Evolutionary conservation across 2,329 filamentous ascomycete species (phyloP).

Genomic region (Byssochlamys sp.): DNA sequence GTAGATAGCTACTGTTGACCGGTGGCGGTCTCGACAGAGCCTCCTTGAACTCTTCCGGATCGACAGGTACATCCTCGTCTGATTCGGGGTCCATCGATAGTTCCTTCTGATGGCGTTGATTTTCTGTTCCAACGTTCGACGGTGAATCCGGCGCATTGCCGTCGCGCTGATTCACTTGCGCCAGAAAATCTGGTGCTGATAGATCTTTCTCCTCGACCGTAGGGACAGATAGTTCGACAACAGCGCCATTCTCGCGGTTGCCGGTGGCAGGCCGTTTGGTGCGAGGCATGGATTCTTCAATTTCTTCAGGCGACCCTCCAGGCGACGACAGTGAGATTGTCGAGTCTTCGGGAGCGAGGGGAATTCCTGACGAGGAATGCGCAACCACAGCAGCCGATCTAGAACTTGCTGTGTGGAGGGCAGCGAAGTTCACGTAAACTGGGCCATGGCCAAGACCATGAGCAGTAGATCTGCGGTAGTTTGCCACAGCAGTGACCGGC

Average conservation of each 20-base stretch:
- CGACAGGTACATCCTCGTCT: constrained; percentile 42
- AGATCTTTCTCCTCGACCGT: not conserved
- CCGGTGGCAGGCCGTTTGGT: not conserved
- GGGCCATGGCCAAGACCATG: constrained; percentile 13
- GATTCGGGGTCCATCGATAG: constrained; percentile 43
- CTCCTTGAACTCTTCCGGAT: constrained; percentile 50
- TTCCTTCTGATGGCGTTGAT: constrained; percentile 13
- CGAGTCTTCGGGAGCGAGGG: not conserved
- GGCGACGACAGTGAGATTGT: not conserved
- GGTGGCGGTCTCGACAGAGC: constrained; percentile 58
- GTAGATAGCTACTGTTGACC: constrained; percentile 72
- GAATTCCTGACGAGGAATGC: not conserved
- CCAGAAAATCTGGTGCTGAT: not conserved
- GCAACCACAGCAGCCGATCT: not conserved
- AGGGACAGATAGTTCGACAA: not conserved
- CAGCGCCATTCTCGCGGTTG: not conserved
- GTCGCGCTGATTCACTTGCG: not conserved
- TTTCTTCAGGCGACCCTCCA: constrained; percentile 8
- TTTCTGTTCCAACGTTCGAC: constrained; percentile 16
- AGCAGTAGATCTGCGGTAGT: not conserved
- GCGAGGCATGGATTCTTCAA: not conserved
- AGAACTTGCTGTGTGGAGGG: not conserved
- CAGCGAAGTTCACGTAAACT: not conserved
- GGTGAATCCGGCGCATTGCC: not conserved
- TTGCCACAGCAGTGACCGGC: constrained; percentile 5